Percentiles rank a stretch among this genome's conserved stretches.
Conservation (phyloP, 306 rosid genomes). For the Citrullus colocynthis region DNA sequence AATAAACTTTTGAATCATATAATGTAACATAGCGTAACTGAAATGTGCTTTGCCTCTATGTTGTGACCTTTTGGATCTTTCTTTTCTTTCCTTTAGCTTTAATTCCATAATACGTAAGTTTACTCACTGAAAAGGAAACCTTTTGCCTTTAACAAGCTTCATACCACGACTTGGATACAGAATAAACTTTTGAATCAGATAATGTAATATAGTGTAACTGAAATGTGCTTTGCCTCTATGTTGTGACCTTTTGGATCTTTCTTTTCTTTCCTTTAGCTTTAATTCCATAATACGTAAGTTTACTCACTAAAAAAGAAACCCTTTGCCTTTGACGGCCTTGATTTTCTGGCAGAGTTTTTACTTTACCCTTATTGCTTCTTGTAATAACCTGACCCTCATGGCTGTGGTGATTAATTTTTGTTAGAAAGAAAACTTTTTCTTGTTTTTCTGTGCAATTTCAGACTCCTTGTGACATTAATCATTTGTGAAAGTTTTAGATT, state of each 20-base stretch:
- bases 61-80: background rate
- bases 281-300: background rate
- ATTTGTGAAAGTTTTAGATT: background rate
- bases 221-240: background rate
- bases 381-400: background rate
- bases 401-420: background rate
- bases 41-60: background rate
- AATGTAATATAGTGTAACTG: background rate
- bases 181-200: background rate
- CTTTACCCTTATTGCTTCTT: background rate
- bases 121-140: background rate
- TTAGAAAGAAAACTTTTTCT: background rate
- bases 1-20: background rate
- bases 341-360: background rate
- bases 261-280: background rate
- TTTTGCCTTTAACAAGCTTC: background rate
- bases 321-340: background rate
- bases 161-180: background rate
- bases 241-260: background rate
- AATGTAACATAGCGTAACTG: background rate
- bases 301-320: background rate
- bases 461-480: background rate
- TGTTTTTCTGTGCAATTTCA: background rate
- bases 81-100: background rate
- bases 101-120: background rate